Percentiles rank a stretch among this genome's conserved stretches.
These are phyloP conservation scores for Macaranga tanarius DNA, from an alignment of 441 rosid species.

Conservation along the genomic window DNA sequence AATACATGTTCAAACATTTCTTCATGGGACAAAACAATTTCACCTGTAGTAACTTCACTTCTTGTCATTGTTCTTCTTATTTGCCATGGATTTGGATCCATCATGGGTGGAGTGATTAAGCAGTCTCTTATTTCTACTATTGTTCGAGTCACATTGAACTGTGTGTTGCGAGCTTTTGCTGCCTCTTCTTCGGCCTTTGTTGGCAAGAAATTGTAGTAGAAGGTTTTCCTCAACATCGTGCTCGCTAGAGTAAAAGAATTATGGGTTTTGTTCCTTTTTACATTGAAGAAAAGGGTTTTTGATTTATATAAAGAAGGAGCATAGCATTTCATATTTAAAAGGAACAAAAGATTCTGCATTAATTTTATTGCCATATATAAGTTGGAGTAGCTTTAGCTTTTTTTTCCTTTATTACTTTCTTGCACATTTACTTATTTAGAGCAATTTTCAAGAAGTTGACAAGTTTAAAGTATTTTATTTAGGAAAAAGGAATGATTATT, in stretches of 20 bases:
- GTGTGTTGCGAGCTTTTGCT: conserved; percentile 19
- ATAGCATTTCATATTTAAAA: not conserved
- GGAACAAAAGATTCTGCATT: conserved; percentile 1
- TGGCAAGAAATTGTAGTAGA: conserved; percentile 30
- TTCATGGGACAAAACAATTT: conserved; percentile 22
- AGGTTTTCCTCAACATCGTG: conserved; percentile 26
- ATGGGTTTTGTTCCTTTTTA: not conserved
- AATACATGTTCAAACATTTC: conserved; percentile 34
- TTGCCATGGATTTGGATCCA: conserved; percentile 30
- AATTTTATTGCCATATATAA: not conserved
- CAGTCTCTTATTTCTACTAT: conserved; percentile 30
- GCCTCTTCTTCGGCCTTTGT: conserved; percentile 37
- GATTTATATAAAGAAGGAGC: not conserved
- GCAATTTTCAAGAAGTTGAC: too few relatives aligned
- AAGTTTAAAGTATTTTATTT: too few relatives aligned
- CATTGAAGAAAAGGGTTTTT: not conserved
- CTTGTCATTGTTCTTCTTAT: conserved; percentile 22
- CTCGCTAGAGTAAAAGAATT: not conserved
- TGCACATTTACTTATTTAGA: not conserved
- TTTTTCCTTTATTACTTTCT: not conserved
- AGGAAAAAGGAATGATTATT: not conserved
- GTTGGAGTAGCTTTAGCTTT: too few relatives aligned
- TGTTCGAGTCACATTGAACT: conserved; percentile 16
- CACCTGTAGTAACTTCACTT: conserved; percentile 28
- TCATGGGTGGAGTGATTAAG: not conserved